Evolutionary conservation across 768 basidiomycete species (phyloP).

Genomic region (Amanita inopinata): DNA sequence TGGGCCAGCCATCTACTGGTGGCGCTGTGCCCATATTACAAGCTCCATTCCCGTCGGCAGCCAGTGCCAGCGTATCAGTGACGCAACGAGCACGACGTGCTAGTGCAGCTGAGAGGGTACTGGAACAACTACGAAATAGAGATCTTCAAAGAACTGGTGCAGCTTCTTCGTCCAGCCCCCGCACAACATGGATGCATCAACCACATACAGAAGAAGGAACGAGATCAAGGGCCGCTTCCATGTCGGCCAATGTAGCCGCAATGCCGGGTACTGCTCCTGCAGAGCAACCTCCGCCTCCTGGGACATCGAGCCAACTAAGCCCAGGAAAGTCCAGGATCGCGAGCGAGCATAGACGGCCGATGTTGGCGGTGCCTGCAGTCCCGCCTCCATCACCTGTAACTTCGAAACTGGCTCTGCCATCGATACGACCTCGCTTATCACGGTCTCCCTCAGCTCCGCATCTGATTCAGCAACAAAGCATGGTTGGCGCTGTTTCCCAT

Average conservation of each 20-base stretch:
- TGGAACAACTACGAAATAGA: constrained; percentile 53
- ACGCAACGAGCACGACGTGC: constrained; percentile 37
- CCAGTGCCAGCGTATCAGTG: constrained; percentile 20
- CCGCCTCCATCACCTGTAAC: constrained; percentile 33
- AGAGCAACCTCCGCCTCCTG: not conserved
- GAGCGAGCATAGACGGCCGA: constrained; percentile 30
- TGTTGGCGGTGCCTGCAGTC: constrained; percentile 24
- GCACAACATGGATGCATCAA: constrained; percentile 37
- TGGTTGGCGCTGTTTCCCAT: constrained; percentile 9
- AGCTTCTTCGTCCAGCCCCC: constrained; percentile 23
- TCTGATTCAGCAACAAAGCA: constrained; percentile 18
- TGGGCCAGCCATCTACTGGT: not conserved
- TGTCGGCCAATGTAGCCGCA: constrained; percentile 9
- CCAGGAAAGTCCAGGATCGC: constrained; percentile 13
- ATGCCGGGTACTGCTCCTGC: constrained; percentile 8
- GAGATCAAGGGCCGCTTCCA: constrained; percentile 11
- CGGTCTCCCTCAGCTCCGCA: constrained; percentile 51
- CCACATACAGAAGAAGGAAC: constrained; percentile 23
- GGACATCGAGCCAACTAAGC: constrained; percentile 15
- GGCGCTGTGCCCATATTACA: constrained; percentile 7
- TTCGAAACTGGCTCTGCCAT: constrained; percentile 22
- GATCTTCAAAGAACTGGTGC: constrained; percentile 39
- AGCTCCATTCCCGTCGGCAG: constrained; percentile 12
- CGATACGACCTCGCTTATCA: constrained; percentile 39
- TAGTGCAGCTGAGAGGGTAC: constrained; percentile 60